Conservation (phyloP, 306 rosid species). For the Hylodesmum podocarpum region DNA sequence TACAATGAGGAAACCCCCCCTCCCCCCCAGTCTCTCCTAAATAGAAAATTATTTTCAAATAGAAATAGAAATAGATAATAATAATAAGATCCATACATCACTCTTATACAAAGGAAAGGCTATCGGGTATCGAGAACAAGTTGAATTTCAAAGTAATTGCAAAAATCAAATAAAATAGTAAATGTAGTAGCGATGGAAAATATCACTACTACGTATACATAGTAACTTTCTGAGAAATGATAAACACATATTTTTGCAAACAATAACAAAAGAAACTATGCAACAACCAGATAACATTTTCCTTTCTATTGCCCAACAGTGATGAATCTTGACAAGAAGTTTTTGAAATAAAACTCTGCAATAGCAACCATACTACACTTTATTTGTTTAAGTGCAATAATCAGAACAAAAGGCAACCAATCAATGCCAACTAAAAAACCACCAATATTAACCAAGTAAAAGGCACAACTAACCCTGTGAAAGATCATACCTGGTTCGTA, state of each 20-base stretch:
- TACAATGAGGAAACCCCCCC: neutral
- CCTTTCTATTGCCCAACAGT: neutral
- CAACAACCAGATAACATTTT: conserved; percentile 14
- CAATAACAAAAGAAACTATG: neutral
- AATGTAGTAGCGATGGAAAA: neutral
- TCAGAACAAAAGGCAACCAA: neutral
- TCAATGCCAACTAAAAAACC: neutral
- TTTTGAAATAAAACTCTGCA: neutral
- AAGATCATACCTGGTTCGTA: conserved; percentile 61
- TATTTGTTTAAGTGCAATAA: neutral
- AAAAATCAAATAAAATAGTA: conserved; percentile 16
- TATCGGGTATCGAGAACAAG: neutral
- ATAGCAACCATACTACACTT: neutral
- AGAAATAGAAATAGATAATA: neutral
- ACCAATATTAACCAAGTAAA: neutral
- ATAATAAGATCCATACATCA: conserved; percentile 4
- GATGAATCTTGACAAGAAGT: neutral
- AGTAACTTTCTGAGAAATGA: neutral
- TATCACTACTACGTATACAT: neutral
- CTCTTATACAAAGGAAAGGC: conserved; percentile 4
- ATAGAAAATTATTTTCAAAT: neutral
- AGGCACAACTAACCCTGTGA: neutral
- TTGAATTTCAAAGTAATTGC: neutral
- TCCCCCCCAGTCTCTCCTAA: neutral
- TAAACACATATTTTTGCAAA: neutral